Evolutionary conservation across 2,329 filamentous ascomycete genomes (phyloP).

Genomic region (Alternaria rosae): DNA sequence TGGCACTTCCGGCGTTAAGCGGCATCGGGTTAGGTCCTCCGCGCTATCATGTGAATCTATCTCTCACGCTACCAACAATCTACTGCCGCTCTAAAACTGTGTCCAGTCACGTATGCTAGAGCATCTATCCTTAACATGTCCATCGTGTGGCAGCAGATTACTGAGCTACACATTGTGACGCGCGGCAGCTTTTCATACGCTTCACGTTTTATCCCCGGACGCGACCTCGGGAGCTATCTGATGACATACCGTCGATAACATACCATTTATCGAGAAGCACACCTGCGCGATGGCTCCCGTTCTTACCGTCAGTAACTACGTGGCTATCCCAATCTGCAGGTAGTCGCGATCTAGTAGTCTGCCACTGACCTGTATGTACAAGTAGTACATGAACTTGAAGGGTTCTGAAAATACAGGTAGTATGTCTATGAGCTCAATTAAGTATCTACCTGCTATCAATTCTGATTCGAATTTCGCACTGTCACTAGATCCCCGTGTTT

Average conservation of each 20-base stretch:
- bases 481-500: not conserved
- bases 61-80: not conserved
- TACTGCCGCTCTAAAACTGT: not conserved
- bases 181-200: not conserved
- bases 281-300: not conserved
- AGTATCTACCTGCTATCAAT: not conserved
- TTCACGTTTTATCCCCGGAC: not conserved
- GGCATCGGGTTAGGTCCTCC: slow-evolving; percentile 17
- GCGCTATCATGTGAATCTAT: slow-evolving; percentile 21
- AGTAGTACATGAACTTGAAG: not conserved
- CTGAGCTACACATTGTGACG: not conserved
- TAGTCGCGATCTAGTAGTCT: not conserved
- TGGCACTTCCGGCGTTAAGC: slow-evolving; percentile 16
- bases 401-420: not conserved
- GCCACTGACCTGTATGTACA: not conserved
- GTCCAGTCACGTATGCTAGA: not conserved
- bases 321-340: not conserved
- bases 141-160: not conserved
- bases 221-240: not conserved
- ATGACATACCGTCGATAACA: not conserved
- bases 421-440: not conserved
- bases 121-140: not conserved
- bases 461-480: not conserved
- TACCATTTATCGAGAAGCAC: not conserved
- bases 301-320: not conserved